phyloP scores from a whole-genome alignment of 768 basidiomycete genomes.

The Phanerochaete sordida region DNA sequence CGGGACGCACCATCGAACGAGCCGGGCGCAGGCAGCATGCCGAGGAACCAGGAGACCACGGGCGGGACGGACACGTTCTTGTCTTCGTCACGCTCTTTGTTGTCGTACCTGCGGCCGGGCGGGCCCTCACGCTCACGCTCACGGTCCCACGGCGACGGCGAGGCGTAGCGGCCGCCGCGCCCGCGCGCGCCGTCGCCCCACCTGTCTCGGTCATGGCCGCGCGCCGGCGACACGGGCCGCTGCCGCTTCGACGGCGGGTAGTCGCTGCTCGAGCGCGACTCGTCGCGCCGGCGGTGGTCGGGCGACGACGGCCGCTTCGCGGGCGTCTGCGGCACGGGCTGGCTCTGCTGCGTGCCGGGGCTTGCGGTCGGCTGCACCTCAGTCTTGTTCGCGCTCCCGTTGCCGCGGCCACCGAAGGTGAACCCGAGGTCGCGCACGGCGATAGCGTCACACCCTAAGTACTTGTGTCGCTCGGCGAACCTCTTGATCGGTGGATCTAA shows the following conservation, averaged over 20 bases:
- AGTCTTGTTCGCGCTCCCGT: constrained; percentile 19
- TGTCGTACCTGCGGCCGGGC: constrained; percentile 31
- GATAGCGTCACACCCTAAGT: constrained; percentile 83
- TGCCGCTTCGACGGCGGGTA: constrained; percentile 41
- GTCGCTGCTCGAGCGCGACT: constrained; percentile 28
- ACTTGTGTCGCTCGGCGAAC: constrained; percentile 83
- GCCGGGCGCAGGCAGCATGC: constrained; percentile 64
- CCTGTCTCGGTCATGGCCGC: constrained; percentile 46
- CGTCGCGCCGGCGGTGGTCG: constrained; percentile 40
- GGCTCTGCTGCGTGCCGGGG: constrained; percentile 15
- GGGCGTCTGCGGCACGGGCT: constrained; percentile 5
- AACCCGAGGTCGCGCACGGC: constrained; percentile 87
- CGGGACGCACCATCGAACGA: constrained; percentile 78
- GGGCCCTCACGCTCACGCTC: constrained; percentile 42
- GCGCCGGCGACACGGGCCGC: constrained; percentile 43
- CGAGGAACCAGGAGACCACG: constrained; percentile 82
- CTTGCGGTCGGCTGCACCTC: constrained; percentile 19
- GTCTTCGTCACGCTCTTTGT: constrained; percentile 48
- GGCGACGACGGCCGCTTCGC: constrained; percentile 30
- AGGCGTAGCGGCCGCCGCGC: constrained; percentile 36
- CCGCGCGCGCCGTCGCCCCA: constrained; percentile 22
- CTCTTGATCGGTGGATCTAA: constrained; percentile 88
- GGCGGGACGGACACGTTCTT: constrained; percentile 33
- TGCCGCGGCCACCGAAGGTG: constrained; percentile 35
- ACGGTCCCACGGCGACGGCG: constrained; percentile 41